phyloP scores from a whole-genome alignment of 768 basidiomycete species.

The Pleurotus ostreatus region DNA sequence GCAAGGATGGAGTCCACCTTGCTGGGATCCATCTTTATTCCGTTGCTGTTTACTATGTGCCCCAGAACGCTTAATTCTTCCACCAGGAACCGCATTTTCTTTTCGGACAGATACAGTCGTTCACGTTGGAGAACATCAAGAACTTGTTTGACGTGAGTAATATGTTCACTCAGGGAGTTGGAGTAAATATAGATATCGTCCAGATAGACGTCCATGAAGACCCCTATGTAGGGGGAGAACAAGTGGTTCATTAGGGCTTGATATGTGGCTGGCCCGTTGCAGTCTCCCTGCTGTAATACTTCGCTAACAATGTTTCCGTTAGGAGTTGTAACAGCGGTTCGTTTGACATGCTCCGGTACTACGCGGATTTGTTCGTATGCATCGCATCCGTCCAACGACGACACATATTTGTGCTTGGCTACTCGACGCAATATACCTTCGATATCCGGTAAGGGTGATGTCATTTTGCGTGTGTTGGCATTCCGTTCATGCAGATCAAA shows the following conservation, averaged over 20 bases:
- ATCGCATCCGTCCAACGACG: constrained; percentile 32
- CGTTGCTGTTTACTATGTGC: constrained; percentile 16
- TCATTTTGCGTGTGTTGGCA: constrained; percentile 30
- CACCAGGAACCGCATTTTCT: constrained; percentile 19
- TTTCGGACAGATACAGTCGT: constrained; percentile 22
- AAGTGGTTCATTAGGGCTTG: constrained; percentile 31
- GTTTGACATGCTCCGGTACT: constrained; percentile 18
- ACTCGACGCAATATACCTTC: constrained; percentile 31
- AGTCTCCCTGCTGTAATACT: constrained; percentile 25
- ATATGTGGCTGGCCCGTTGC: constrained; percentile 29
- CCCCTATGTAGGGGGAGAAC: constrained; percentile 23
- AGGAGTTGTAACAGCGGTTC: constrained; percentile 20
- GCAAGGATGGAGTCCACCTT: constrained; percentile 27
- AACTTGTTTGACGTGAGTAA: constrained; percentile 21
- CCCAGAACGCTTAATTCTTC: constrained; percentile 16
- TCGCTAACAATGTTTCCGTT: constrained; percentile 25
- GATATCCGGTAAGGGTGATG: constrained; percentile 35
- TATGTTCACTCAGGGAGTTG: constrained; percentile 26
- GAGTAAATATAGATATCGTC: constrained; percentile 34
- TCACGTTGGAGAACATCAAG: constrained; percentile 20
- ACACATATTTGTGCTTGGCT: constrained; percentile 20
- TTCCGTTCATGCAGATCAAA: constrained; percentile 32
- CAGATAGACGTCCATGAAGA: constrained; percentile 26
- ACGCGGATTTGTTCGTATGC: constrained; percentile 36
- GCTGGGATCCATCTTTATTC: constrained; percentile 25